These are phyloP conservation scores for Dioszegia aurantiaca DNA, from an alignment of 768 basidiomycete species.

Conservation along the genomic window DNA sequence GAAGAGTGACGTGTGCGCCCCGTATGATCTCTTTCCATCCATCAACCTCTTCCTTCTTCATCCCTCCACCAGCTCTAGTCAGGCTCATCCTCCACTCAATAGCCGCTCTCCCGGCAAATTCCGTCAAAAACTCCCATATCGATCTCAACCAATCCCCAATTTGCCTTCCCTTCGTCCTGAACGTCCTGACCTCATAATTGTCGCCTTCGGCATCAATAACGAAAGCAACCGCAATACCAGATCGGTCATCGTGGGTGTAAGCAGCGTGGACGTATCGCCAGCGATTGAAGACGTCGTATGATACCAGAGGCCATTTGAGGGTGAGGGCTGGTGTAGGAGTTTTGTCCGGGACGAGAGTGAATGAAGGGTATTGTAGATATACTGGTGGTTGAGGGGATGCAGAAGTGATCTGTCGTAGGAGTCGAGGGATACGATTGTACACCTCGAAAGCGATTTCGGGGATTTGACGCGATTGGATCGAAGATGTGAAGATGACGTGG, in stretches of 20 bases:
- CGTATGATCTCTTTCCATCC: slow-evolving; percentile 22
- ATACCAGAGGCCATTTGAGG: slow-evolving; percentile 36
- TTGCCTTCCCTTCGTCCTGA: slow-evolving; percentile 11
- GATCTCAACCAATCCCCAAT: background rate
- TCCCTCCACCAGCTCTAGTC: background rate
- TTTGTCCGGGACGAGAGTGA: slow-evolving; percentile 29
- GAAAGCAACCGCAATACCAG: slow-evolving; percentile 19
- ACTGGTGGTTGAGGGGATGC: background rate
- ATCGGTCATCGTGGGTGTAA: slow-evolving; percentile 18
- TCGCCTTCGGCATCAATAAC: slow-evolving; percentile 37
- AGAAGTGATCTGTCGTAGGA: slow-evolving; percentile 18
- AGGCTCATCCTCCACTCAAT: slow-evolving; percentile 29
- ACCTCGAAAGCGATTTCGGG: slow-evolving; percentile 23
- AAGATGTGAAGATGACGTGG: slow-evolving; percentile 9
- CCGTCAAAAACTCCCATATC: slow-evolving; percentile 19
- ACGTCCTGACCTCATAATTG: slow-evolving; percentile 22
- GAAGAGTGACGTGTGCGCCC: slow-evolving; percentile 10
- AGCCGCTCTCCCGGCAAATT: slow-evolving; percentile 13
- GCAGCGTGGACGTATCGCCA: slow-evolving; percentile 27
- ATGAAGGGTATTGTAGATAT: slow-evolving; percentile 24
- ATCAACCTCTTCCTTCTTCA: slow-evolving; percentile 8
- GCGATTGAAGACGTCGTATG: slow-evolving; percentile 38
- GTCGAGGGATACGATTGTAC: slow-evolving; percentile 28
- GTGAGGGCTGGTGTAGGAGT: slow-evolving; percentile 24
- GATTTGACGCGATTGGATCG: slow-evolving; percentile 11